A percentile compares a stretch with the other conserved stretches of the same genome.
Evolutionary conservation across 148 eudicot species (phyloP).

Genomic region (Chenopodium album): DNA sequence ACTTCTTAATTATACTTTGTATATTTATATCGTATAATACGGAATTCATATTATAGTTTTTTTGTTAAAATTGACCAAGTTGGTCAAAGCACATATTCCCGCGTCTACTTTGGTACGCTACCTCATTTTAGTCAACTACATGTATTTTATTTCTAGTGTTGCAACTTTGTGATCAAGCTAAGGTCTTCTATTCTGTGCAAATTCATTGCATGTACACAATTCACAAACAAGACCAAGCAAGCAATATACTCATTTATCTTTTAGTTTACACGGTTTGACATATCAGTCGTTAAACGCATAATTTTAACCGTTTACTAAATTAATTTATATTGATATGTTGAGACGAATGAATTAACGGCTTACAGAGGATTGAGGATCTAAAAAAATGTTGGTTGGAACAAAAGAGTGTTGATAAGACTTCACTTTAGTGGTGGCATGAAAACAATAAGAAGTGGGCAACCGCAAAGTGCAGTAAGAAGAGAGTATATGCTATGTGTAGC

Average conservation of each 20-base stretch:
- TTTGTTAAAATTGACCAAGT: neutral
- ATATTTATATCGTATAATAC: too few relatives aligned
- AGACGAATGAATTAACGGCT: too few relatives aligned
- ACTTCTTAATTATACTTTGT: too few relatives aligned
- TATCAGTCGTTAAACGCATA: too few relatives aligned
- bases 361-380: neutral
- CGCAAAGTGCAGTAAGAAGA: neutral
- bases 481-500: neutral
- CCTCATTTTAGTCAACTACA: neutral
- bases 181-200: too few relatives aligned
- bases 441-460: slow-evolving; percentile 4
- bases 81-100: slow-evolving; percentile 8
- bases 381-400: slow-evolving; percentile 9
- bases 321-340: too few relatives aligned
- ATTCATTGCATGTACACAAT: too few relatives aligned
- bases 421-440: neutral
- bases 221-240: too few relatives aligned
- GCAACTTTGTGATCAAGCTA: neutral
- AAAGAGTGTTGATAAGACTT: neutral
- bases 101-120: neutral
- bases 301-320: too few relatives aligned
- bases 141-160: neutral
- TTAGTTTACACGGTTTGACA: too few relatives aligned
- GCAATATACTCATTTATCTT: too few relatives aligned
- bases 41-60: too few relatives aligned